These are phyloP conservation scores for Suillus tomentosus DNA, from an alignment of 768 basidiomycete genomes.

Conservation along the genomic window DNA sequence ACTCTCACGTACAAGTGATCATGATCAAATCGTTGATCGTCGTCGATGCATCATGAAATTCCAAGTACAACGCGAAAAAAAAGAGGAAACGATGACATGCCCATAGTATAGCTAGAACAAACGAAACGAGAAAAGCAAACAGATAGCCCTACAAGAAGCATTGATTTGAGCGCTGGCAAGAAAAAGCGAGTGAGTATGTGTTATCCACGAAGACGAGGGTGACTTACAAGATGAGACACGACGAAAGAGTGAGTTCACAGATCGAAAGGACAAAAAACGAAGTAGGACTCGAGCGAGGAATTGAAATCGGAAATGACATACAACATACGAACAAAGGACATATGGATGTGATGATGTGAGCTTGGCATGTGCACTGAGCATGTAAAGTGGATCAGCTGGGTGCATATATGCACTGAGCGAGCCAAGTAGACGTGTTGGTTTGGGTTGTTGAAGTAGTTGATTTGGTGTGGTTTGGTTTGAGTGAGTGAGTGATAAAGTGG, in stretches of 20 bases:
- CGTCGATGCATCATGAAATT: neutral
- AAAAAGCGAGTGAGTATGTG: neutral
- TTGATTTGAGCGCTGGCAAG: neutral
- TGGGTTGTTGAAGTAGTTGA: neutral
- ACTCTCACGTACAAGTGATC: neutral
- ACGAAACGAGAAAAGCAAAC: slow-evolving; percentile 8
- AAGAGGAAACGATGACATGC: neutral
- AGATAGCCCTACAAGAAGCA: slow-evolving; percentile 10
- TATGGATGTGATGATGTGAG: neutral
- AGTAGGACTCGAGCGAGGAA: neutral
- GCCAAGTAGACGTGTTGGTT: neutral
- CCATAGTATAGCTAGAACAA: neutral
- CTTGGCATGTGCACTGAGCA: slow-evolving; percentile 5
- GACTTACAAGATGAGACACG: slow-evolving; percentile 1
- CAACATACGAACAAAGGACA: neutral
- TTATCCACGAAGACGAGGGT: neutral
- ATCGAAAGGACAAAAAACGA: neutral
- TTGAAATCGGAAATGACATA: neutral
- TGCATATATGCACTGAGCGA: slow-evolving; percentile 2
- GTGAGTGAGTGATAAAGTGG: slow-evolving; percentile 1
- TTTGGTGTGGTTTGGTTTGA: neutral
- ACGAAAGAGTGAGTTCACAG: neutral
- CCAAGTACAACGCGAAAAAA: slow-evolving; percentile 3
- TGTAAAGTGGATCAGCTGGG: neutral
- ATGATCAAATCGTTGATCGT: neutral